These are phyloP conservation scores for Aspergillus egyptiacus DNA, from an alignment of 495 filamentous ascomycete genomes.

Conservation along the genomic window DNA sequence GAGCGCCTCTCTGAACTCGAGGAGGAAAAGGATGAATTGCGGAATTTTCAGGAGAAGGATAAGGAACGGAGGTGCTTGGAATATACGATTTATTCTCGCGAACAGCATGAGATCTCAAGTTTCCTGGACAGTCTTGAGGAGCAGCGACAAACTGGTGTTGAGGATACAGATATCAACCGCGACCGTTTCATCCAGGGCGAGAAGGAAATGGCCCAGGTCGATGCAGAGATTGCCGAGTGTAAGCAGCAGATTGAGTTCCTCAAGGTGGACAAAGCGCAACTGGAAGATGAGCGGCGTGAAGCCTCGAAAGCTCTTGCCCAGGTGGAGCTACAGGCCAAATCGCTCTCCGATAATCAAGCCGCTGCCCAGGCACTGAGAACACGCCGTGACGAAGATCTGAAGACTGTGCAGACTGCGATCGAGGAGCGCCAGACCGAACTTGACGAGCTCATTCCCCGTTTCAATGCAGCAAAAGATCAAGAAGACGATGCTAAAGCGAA, in stretches of 20 bases:
- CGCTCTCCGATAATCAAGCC: slow-evolving; percentile 70
- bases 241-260: slow-evolving; percentile 80
- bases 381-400: slow-evolving; percentile 67
- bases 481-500: slow-evolving; percentile 63
- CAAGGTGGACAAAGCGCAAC: slow-evolving; percentile 76
- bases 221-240: slow-evolving; percentile 69
- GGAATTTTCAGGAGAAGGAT: slow-evolving; percentile 90
- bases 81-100: slow-evolving; percentile 87
- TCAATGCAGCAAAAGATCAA: slow-evolving; percentile 64
- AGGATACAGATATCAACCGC: slow-evolving; percentile 74
- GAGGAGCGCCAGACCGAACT: slow-evolving; percentile 70
- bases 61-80: slow-evolving; percentile 86
- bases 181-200: slow-evolving; percentile 74
- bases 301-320: slow-evolving; percentile 70
- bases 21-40: slow-evolving; percentile 93
- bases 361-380: slow-evolving; percentile 63
- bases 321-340: slow-evolving; percentile 77
- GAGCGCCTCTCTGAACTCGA: slow-evolving; percentile 84
- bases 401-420: slow-evolving; percentile 69
- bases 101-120: slow-evolving; percentile 70
- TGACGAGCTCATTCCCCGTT: slow-evolving; percentile 62
- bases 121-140: slow-evolving; percentile 81
- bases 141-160: slow-evolving; percentile 69
- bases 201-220: slow-evolving; percentile 69
- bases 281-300: slow-evolving; percentile 86